Evolutionary conservation across 208 protist genomes (phyloP), one percentile per base, ranked within the genome.

Genomic region (Dictyostelium gargantuum): DNA sequence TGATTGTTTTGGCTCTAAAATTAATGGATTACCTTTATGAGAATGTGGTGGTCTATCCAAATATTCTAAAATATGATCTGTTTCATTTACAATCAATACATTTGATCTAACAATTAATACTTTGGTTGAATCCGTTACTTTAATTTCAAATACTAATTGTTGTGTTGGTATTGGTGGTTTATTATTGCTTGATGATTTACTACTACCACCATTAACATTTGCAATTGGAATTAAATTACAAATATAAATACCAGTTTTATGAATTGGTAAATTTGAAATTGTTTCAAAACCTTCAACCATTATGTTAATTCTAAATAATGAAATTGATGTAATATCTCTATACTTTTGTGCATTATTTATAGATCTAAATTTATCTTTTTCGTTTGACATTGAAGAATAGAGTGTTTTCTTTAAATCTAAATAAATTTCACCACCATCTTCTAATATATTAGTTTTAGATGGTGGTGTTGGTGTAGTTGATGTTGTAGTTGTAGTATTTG

Each of bases 321-420:
- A 79, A 10, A 89, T 61, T 17, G 82, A 79, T 19, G 70, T 89
- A 38, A 54, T 74, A 68, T 89, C 82, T 79, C 82, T 77, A 17
- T 40, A 54, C 29, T 80, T 80, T 80, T 80, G 42, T 6, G 63
- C 32, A 70, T 70, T 70, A 19, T 70, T 70, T 40, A 70, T 70
- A 40, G 63, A 42, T 70, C 32, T 70, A 70, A 70, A 70, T 70
- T 23, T 70, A 70, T 70, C 63, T 21, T 38, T 40, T 70, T 70
- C 63, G 21, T 32, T 11, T 38, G 9, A 17, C 10, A 5, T 19
- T 40, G 6, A 40, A 8, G 63, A 40, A 29, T 29, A 26, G 9
- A 35, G 26, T 10, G 52, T 52, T 19, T 80, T 46, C 5, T 40
- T 58, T 23, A 80, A 58, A 40, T 80, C 74, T n/a, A 80, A 80